Evolutionary conservation across 768 basidiomycete species (phyloP).

Genomic region (Peribolospora kevripleyi): DNA sequence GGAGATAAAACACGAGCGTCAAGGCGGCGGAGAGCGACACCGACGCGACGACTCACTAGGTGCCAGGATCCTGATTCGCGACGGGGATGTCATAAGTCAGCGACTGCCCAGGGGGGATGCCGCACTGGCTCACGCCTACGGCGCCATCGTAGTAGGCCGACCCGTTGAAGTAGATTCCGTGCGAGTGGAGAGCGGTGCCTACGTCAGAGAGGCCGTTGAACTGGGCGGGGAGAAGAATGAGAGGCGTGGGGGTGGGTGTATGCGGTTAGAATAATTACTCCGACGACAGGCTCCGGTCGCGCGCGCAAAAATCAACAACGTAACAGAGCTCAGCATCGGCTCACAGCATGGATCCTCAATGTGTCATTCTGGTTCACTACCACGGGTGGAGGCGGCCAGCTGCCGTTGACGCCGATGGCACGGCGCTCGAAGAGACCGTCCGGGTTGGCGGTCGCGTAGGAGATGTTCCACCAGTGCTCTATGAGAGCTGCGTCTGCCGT

Average conservation of each 20-base stretch:
- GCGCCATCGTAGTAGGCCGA: conserved; percentile 77
- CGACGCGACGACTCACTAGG: neutral
- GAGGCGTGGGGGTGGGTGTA: neutral
- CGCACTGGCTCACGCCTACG: conserved; percentile 48
- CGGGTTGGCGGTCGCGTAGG: conserved; percentile 60
- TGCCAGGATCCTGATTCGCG: conserved; percentile 9
- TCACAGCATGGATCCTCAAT: conserved; percentile 43
- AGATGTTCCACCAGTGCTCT: conserved; percentile 53
- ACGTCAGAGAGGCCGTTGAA: conserved; percentile 37
- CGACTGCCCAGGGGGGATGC: conserved; percentile 41
- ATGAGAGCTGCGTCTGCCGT: conserved; percentile 11
- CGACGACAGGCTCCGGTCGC: no score
- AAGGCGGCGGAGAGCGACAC: conserved; percentile 27
- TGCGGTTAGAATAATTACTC: no score
- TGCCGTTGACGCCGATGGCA: conserved; percentile 67
- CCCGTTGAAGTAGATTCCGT: conserved; percentile 47
- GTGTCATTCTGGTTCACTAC: conserved; percentile 46
- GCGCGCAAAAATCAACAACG: neutral
- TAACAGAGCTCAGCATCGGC: neutral
- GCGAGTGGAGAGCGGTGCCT: conserved; percentile 58
- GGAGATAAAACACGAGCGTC: conserved; percentile 14
- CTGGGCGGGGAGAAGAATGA: neutral
- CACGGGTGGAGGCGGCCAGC: conserved; percentile 86
- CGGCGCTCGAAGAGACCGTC: conserved; percentile 53
- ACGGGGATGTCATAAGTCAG: conserved; percentile 43